Conservation (phyloP, 2,329 filamentous ascomycete species). For the Trichophaea hybrida region DNA sequence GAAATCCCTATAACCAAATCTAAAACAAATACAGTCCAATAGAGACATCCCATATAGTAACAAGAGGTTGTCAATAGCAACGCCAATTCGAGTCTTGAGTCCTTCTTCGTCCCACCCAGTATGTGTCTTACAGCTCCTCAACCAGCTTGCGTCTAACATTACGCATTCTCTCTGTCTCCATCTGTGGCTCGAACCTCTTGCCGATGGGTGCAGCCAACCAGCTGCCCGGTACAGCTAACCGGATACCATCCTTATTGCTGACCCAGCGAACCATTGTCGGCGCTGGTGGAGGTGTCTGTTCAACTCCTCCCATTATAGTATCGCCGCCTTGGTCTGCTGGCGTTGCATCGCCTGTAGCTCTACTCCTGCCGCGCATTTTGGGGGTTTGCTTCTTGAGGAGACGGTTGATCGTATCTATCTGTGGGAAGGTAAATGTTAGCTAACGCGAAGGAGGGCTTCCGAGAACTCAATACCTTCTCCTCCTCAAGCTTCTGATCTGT, state of each 20-base stretch:
- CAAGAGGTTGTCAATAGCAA: too few species aligned
- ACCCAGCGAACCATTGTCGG: constrained; percentile 56
- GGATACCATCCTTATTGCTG: constrained; percentile 49
- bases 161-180: constrained; percentile 9
- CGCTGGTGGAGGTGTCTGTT: constrained; percentile 39
- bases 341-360: constrained; percentile 35
- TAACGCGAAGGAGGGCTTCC: not conserved
- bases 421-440: not conserved
- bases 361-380: constrained; percentile 43
- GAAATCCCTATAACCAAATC: too few species aligned
- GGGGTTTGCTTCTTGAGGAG: constrained; percentile 70
- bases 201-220: constrained; percentile 52
- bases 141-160: constrained; percentile 3
- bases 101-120: too few species aligned
- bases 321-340: constrained; percentile 37
- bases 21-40: too few species aligned
- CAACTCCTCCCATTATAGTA: constrained; percentile 35
- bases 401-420: constrained; percentile 88
- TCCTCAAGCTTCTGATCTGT: constrained; percentile 66
- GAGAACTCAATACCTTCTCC: constrained; percentile 44
- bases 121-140: constrained; percentile 9
- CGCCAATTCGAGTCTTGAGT: too few species aligned
- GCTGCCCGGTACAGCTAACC: constrained; percentile 51
- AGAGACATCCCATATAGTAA: too few species aligned
- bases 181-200: constrained; percentile 38